A percentile compares a stretch with the other conserved stretches of the same genome.
phyloP scores from a whole-genome alignment of 1,284 basidiomycete genomes.

The Leccinum griseonigrum region DNA sequence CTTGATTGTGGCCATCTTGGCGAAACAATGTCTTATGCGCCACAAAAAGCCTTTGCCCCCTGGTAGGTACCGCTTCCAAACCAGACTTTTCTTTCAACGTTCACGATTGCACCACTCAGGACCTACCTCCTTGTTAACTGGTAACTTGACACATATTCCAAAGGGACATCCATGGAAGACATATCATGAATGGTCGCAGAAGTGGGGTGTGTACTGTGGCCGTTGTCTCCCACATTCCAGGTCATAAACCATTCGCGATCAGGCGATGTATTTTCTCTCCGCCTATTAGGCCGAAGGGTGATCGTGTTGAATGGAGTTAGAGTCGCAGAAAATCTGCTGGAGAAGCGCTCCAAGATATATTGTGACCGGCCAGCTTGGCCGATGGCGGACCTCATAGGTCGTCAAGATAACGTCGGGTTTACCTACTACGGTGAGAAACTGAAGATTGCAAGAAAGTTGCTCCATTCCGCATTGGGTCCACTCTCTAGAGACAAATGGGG shows the following conservation, averaged over 20 bases:
- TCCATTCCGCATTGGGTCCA: conserved; percentile 11
- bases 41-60: conserved; percentile 1
- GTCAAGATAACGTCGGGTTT: conserved; percentile 16
- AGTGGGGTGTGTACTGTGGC: conserved; percentile 5
- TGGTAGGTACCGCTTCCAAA: neutral
- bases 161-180: conserved; percentile 9
- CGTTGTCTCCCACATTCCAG: neutral
- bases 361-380: conserved; percentile 34
- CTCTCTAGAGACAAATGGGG: conserved; percentile 1
- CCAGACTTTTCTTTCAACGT: too few species aligned
- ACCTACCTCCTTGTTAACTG: conserved; percentile 6
- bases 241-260: neutral
- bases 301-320: conserved; percentile 36
- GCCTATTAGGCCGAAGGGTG: conserved; percentile 33
- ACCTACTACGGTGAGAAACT: conserved; percentile 14
- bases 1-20: neutral
- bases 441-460: conserved; percentile 10
- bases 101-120: neutral
- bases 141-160: conserved; percentile 3
- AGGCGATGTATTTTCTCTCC: conserved; percentile 28
- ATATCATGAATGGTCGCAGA: conserved; percentile 13
- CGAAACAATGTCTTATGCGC: neutral
- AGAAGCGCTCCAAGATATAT: conserved; percentile 37
- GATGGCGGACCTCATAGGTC: conserved; percentile 34
- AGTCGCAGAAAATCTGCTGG: conserved; percentile 34